Conservation (phyloP, 805 yeast genomes). For the Kluyveromyces siamensis region DNA sequence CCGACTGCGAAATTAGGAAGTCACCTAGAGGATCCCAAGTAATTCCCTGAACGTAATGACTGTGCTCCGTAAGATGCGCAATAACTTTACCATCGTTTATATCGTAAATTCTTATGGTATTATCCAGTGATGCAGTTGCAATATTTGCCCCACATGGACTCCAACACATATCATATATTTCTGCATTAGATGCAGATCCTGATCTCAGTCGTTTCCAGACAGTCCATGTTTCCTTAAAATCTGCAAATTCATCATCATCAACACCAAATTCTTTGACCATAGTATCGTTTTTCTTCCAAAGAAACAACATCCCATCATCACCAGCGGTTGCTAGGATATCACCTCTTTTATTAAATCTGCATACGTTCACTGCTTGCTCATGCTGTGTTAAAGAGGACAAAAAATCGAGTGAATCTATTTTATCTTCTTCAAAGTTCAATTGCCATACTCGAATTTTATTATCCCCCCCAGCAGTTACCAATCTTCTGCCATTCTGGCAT, state of each 20-base stretch:
- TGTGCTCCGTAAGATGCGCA: slow-evolving; percentile 42
- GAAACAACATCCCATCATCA: slow-evolving; percentile 82
- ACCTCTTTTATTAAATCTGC: slow-evolving; percentile 66
- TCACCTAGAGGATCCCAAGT: slow-evolving; percentile 87
- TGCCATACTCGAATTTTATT: slow-evolving; percentile 67
- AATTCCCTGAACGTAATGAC: slow-evolving; percentile 91
- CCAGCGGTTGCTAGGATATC: slow-evolving; percentile 78
- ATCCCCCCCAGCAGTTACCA: slow-evolving; percentile 94
- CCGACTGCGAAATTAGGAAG: slow-evolving; percentile 77
- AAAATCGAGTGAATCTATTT: slow-evolving; percentile 52
- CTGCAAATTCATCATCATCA: slow-evolving; percentile 37
- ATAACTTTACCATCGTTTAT: slow-evolving; percentile 49
- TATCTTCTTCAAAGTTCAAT: slow-evolving; percentile 19
- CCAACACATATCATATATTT: slow-evolving; percentile 90
- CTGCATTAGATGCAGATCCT: slow-evolving; percentile 53
- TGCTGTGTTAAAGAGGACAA: slow-evolving; percentile 77
- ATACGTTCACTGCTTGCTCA: slow-evolving; percentile 90
- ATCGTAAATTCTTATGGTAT: slow-evolving; percentile 60
- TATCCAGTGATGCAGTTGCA: slow-evolving; percentile 90
- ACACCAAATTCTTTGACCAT: slow-evolving; percentile 53
- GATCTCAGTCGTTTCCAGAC: slow-evolving; percentile 36
- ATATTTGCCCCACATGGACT: slow-evolving; percentile 72
- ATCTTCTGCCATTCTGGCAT: slow-evolving; percentile 31
- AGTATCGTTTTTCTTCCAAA: slow-evolving; percentile 61
- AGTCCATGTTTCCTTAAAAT: slow-evolving; percentile 65